Conservation (phyloP, 352 stramenopile genomes). For the Pilasporangium apinafurcum region DNA sequence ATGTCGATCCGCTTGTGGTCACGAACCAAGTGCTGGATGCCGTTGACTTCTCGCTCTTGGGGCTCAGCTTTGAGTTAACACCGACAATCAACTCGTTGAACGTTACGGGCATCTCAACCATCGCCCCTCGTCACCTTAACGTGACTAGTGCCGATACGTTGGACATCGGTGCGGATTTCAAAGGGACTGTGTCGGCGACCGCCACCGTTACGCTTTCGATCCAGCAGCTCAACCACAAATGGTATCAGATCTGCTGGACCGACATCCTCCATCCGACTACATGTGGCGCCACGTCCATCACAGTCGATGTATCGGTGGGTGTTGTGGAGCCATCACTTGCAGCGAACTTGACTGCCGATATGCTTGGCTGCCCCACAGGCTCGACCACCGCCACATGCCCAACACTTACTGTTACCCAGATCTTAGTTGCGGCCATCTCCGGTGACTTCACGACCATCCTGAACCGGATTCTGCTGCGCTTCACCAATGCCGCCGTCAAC, state of each 20-base stretch:
- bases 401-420: conserved; percentile 35
- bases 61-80: conserved; percentile 18
- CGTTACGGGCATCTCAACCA: conserved; percentile 16
- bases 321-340: conserved; percentile 24
- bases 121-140: conserved; percentile 24
- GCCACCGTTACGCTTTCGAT: conserved; percentile 36
- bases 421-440: conserved; percentile 26
- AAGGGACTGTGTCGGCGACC: conserved; percentile 22
- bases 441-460: conserved; percentile 26
- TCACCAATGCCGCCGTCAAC: conserved; percentile 25
- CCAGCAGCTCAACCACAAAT: conserved; percentile 48
- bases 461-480: conserved; percentile 21
- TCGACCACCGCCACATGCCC: conserved; percentile 33
- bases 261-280: conserved; percentile 37
- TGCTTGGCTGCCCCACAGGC: conserved; percentile 26
- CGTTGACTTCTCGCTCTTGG: conserved; percentile 19
- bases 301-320: conserved; percentile 26
- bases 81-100: conserved; percentile 22
- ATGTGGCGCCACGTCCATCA: conserved; percentile 28
- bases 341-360: conserved; percentile 23
- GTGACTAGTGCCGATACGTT: conserved; percentile 17
- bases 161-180: conserved; percentile 26
- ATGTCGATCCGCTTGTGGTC: conserved; percentile 12
- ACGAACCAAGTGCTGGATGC: conserved; percentile 12
- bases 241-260: conserved; percentile 59